Conservation (phyloP, 768 basidiomycete genomes). For the Mycena vulgaris region DNA sequence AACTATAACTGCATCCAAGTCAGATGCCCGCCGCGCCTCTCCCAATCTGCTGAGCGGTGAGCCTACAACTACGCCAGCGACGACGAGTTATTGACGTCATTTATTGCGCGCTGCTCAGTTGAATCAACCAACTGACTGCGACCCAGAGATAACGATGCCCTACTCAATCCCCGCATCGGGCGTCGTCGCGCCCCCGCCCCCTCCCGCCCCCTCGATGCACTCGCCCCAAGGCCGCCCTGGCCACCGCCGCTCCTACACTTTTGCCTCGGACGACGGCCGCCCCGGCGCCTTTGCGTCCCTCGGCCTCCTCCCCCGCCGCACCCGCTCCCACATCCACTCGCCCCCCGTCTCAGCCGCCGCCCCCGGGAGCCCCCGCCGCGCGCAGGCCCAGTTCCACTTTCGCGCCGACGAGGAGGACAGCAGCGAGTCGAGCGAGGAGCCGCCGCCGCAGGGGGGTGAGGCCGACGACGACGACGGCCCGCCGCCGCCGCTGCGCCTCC, state of each 20-base stretch:
- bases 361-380: constrained; percentile 25
- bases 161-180: constrained; percentile 45
- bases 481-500: constrained; percentile 42
- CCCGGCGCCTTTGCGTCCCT: constrained; percentile 67
- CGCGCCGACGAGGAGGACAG: constrained; percentile 55
- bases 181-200: constrained; percentile 28
- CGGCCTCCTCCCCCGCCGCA: constrained; percentile 61
- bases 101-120: constrained; percentile 12
- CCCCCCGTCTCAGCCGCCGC: constrained; percentile 36
- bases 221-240: constrained; percentile 52
- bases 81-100: constrained; percentile 5
- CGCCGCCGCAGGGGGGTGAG: constrained; percentile 35
- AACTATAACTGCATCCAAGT: neutral
- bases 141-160: constrained; percentile 51
- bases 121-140: too few species aligned
- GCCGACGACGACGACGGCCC: constrained; percentile 45
- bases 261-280: constrained; percentile 48
- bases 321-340: constrained; percentile 32
- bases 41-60: too few species aligned
- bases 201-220: constrained; percentile 25
- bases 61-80: neutral
- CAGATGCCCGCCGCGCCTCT: too few species aligned
- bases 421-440: constrained; percentile 49
- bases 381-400: constrained; percentile 52
- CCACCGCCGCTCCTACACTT: constrained; percentile 56